Percentiles rank a stretch among this genome's conserved stretches.
phyloP scores from a whole-genome alignment of 2,329 filamentous ascomycete genomes.

The Sarocladium kiliense region DNA sequence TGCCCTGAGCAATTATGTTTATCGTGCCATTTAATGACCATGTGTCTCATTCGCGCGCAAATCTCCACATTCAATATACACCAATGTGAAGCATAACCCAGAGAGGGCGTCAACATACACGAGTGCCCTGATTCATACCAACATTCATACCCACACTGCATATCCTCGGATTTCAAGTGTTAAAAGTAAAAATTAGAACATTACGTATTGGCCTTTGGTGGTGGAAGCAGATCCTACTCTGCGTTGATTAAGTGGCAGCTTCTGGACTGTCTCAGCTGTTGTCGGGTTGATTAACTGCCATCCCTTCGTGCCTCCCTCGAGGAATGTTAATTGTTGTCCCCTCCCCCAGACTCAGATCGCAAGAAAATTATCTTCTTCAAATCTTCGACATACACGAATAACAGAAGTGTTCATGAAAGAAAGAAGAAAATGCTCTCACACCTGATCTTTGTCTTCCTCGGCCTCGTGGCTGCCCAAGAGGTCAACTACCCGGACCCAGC shows the following conservation, averaged over 20 bases:
- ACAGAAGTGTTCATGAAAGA: background rate
- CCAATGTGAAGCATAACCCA: too few species aligned
- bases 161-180: too few species aligned
- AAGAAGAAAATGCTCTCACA: background rate
- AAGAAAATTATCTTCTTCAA: background rate
- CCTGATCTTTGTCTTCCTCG: conserved; percentile 1
- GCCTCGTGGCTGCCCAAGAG: background rate
- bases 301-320: background rate
- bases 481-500: conserved; percentile 10
- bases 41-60: too few species aligned
- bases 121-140: background rate
- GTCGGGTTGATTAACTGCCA: background rate
- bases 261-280: background rate
- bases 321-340: background rate
- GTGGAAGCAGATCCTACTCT: too few species aligned
- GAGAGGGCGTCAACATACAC: too few species aligned
- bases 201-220: too few species aligned
- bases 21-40: too few species aligned
- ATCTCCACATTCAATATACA: too few species aligned
- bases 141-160: too few species aligned
- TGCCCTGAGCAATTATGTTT: too few species aligned
- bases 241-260: background rate
- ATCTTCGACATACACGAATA: background rate
- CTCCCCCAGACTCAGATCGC: background rate
- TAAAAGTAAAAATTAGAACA: too few species aligned